These are phyloP conservation scores for Cylindricascospora bacillispora DNA, from an alignment of 1,139 yeast genomes.

Conservation along the genomic window DNA sequence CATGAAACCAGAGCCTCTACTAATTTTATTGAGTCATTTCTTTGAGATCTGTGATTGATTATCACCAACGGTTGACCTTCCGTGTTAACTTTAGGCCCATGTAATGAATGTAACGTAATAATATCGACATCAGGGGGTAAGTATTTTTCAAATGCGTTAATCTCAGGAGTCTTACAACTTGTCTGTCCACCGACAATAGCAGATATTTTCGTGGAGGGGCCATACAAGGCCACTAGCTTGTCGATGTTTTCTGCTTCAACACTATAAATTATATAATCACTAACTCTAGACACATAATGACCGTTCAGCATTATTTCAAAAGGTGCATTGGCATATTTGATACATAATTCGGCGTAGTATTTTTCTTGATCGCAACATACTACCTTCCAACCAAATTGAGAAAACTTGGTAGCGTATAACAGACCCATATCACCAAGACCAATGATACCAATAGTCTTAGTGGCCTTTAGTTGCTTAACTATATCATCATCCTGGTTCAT, in stretches of 20 bases:
- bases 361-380: constrained; percentile 85
- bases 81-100: constrained; percentile 85
- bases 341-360: constrained; percentile 35
- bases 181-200: constrained; percentile 98
- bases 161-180: constrained; percentile 85
- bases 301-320: constrained; percentile 62
- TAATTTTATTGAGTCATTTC: constrained; percentile 38
- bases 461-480: constrained; percentile 24
- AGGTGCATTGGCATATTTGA: constrained; percentile 31
- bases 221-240: constrained; percentile 59
- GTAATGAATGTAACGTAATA: constrained; percentile 79
- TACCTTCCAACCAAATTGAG: constrained; percentile 80
- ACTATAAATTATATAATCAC: constrained; percentile 77
- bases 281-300: constrained; percentile 61
- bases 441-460: constrained; percentile 68
- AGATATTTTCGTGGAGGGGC: constrained; percentile 77
- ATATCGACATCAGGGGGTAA: constrained; percentile 73
- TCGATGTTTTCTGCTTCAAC: constrained; percentile 81
- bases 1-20: constrained; percentile 58
- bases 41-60: constrained; percentile 58
- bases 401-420: constrained; percentile 65
- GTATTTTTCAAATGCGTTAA: constrained; percentile 64
- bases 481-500: neutral
- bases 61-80: constrained; percentile 87
- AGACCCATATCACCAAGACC: constrained; percentile 97